These are phyloP conservation scores for Gomphus bonarii DNA, from an alignment of 1,284 basidiomycete genomes.

Conservation along the genomic window DNA sequence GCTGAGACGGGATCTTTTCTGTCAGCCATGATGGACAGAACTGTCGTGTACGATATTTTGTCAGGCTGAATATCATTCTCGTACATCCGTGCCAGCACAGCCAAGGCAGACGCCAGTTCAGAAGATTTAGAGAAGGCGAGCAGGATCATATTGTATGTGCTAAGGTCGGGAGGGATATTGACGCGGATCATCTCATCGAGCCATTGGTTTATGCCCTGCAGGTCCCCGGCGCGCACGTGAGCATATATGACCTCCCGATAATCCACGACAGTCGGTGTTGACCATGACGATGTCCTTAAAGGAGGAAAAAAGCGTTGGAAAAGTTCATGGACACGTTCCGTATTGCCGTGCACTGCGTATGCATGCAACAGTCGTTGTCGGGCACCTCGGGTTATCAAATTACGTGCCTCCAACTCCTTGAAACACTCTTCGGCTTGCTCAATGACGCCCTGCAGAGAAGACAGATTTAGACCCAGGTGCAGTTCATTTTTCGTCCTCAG, in stretches of 20 bases:
- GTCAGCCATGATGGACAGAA: slow-evolving; percentile 61
- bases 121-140: slow-evolving; percentile 47
- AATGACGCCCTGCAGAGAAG: slow-evolving; percentile 40
- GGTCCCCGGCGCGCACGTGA: slow-evolving; percentile 38
- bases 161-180: slow-evolving; percentile 39
- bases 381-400: slow-evolving; percentile 23
- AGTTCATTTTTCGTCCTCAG: slow-evolving; percentile 23
- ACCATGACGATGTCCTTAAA: slow-evolving; percentile 16
- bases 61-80: slow-evolving; percentile 37
- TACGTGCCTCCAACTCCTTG: slow-evolving; percentile 23
- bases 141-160: slow-evolving; percentile 55
- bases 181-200: slow-evolving; percentile 40
- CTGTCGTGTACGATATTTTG: slow-evolving; percentile 50
- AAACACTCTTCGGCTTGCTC: slow-evolving; percentile 35
- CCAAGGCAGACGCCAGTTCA: slow-evolving; percentile 45
- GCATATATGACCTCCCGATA: slow-evolving; percentile 40
- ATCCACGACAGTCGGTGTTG: background rate
- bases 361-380: slow-evolving; percentile 41
- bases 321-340: slow-evolving; percentile 31
- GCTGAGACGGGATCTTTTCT: slow-evolving; percentile 61
- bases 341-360: slow-evolving; percentile 37
- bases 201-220: slow-evolving; percentile 46
- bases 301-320: slow-evolving; percentile 47
- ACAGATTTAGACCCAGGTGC: slow-evolving; percentile 39
- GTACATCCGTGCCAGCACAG: slow-evolving; percentile 58